Percentiles rank a stretch among this genome's conserved stretches.
Conservation (phyloP, 2,329 filamentous ascomycete species). For the Sclerotinia subarctica region DNA sequence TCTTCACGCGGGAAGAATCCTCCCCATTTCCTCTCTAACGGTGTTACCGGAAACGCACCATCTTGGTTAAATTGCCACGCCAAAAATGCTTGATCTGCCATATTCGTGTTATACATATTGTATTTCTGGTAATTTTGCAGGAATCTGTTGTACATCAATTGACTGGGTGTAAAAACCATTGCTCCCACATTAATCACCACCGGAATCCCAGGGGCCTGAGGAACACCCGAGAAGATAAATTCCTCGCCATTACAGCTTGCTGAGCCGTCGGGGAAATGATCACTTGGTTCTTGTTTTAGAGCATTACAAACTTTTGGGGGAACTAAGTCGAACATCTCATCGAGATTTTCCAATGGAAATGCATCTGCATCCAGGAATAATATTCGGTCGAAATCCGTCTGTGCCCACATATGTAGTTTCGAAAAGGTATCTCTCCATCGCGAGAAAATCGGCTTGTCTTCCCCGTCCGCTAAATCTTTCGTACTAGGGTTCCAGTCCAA, state of each 20-base stretch:
- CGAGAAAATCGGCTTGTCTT: slow-evolving; percentile 8
- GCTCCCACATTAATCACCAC: slow-evolving; percentile 16
- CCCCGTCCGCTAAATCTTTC: neutral
- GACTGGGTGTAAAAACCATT: slow-evolving; percentile 14
- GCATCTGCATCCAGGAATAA: slow-evolving; percentile 24
- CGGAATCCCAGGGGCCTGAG: neutral
- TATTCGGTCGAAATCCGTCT: slow-evolving; percentile 22
- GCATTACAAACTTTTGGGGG: slow-evolving; percentile 14
- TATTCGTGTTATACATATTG: slow-evolving; percentile 9
- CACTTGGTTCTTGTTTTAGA: neutral
- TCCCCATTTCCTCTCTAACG: slow-evolving; percentile 12
- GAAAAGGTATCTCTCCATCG: slow-evolving; percentile 26
- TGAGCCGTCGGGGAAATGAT: slow-evolving; percentile 6
- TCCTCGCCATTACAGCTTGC: neutral
- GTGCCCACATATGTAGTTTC: slow-evolving; percentile 26
- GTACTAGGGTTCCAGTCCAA: slow-evolving; percentile 21
- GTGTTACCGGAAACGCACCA: slow-evolving; percentile 10
- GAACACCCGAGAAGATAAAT: slow-evolving; percentile 8
- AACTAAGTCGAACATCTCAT: slow-evolving; percentile 24
- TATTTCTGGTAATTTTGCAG: slow-evolving; percentile 13
- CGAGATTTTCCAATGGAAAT: slow-evolving; percentile 24
- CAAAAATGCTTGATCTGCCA: slow-evolving; percentile 21
- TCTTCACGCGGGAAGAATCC: slow-evolving; percentile 18
- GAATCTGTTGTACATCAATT: neutral
- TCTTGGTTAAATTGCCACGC: slow-evolving; percentile 18